Conservation (phyloP, 768 basidiomycete species). For the Leccinum ochraceum region DNA sequence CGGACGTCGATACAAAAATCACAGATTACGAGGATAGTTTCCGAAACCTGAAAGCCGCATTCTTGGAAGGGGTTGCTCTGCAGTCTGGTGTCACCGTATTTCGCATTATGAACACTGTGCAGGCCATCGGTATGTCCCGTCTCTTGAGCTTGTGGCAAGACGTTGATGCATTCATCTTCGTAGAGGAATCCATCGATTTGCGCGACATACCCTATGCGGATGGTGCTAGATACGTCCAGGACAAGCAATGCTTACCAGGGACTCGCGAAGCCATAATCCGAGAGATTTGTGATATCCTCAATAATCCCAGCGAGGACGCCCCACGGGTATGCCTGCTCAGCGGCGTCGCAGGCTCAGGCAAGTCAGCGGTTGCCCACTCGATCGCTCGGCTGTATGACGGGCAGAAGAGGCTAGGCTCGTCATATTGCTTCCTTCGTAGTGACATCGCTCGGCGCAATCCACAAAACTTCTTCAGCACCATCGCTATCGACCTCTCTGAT, state of each 20-base stretch:
- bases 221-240: constrained; percentile 25
- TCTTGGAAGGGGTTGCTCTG: constrained; percentile 19
- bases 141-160: background rate
- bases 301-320: constrained; percentile 10
- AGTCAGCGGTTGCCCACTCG: constrained; percentile 34
- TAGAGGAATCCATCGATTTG: constrained; percentile 22
- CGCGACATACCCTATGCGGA: constrained; percentile 22
- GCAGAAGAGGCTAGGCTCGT: constrained; percentile 33
- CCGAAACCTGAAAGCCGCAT: constrained; percentile 17
- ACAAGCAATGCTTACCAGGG: constrained; percentile 23
- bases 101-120: constrained; percentile 20
- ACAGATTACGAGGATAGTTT: constrained; percentile 20
- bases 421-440: constrained; percentile 29
- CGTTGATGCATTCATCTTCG: background rate
- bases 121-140: constrained; percentile 6
- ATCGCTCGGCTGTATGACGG: constrained; percentile 29
- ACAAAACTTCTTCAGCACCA: constrained; percentile 34
- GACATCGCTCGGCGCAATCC: constrained; percentile 21
- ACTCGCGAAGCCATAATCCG: constrained; percentile 20
- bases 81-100: constrained; percentile 20
- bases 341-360: constrained; percentile 32
- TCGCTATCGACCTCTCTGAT: constrained; percentile 35
- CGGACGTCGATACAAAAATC: constrained; percentile 21
- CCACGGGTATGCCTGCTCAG: constrained; percentile 30
- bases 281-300: constrained; percentile 21